Evolutionary conservation across 1,139 yeast species (phyloP), one percentile per base, ranked within the genome.

Genomic region (Scheffersomyces illinoinensis): DNA sequence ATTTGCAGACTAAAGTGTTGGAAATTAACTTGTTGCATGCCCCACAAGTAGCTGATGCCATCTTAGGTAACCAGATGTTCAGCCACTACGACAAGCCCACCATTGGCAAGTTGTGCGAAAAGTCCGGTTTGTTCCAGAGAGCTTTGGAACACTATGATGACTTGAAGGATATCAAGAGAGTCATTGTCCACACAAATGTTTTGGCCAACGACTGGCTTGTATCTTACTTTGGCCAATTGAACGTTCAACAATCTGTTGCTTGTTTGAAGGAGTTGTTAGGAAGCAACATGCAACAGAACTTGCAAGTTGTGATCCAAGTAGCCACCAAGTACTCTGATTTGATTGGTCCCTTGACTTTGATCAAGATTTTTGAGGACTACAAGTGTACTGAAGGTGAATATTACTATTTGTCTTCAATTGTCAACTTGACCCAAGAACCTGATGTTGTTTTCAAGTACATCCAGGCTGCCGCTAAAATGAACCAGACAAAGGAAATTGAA

Each of bases 41-140:
- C 12, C 99, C 99, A 56, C 99, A 96, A 82, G 99, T 96, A 59
- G 99, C 99, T 52, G 99, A 96, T 77, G 99, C 99, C 20, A 96
- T 95, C 66, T 84, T 95, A 71, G 98, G 98, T 61, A 95, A 95
- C 76, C 89, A 89, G 62, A 93, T 95, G 93, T 96, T 96, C 78
- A 88, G 95, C 65, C 98, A 93, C 72, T 95, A 92, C 75, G 99
- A 95, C 76, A 91, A 92, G 68, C 93, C 97, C 67, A 88, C 96
- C 52, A 89, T 95, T 72, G 99, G 98, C 46, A 85, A 89, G 63
- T 84, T 96, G 65, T 88, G 97, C 76, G 99, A 95, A 77, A 92
- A 92, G 77, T 93, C 97, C 19, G 98, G 98, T 20, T 85, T 95
- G 66, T 88, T 84, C 75, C 98, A 93, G 83, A 88, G 97, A 72